Conservation (phyloP, 352 stramenopile genomes). For the Globisporangium mamillatum region DNA sequence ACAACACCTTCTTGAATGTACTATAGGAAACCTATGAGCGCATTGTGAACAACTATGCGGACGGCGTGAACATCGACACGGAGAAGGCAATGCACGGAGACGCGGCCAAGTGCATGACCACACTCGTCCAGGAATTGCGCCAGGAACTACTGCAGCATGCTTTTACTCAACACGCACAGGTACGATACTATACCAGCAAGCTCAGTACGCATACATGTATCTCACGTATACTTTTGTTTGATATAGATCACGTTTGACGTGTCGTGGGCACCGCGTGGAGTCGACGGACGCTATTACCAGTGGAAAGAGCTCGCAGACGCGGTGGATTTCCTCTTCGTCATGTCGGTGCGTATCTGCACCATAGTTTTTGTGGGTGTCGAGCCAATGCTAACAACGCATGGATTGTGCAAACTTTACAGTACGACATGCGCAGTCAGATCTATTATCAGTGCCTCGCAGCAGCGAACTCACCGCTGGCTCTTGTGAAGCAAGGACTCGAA, state of each 20-base stretch:
- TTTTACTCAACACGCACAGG: slow-evolving; percentile 64
- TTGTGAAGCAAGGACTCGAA: slow-evolving; percentile 70
- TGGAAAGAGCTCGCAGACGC: slow-evolving; percentile 63
- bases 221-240: neutral
- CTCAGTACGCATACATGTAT: neutral
- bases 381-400: neutral
- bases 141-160: slow-evolving; percentile 42
- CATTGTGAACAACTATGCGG: slow-evolving; percentile 66
- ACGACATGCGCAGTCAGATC: slow-evolving; percentile 92
- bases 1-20: neutral
- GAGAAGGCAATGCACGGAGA: slow-evolving; percentile 59
- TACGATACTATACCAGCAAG: slow-evolving; percentile 2
- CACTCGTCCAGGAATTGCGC: slow-evolving; percentile 65
- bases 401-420: slow-evolving; percentile 28
- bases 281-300: slow-evolving; percentile 85
- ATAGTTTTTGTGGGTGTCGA: neutral
- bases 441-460: slow-evolving; percentile 85
- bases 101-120: slow-evolving; percentile 41
- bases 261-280: slow-evolving; percentile 65
- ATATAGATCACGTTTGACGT: slow-evolving; percentile 80
- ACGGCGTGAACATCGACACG: slow-evolving; percentile 85
- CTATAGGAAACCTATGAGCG: slow-evolving; percentile 45
- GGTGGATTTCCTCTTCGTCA: slow-evolving; percentile 89
- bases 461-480: slow-evolving; percentile 78
- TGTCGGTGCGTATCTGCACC: slow-evolving; percentile 50